Conservation (phyloP, 179 eudicot species). For the Spinacia oleracea region DNA sequence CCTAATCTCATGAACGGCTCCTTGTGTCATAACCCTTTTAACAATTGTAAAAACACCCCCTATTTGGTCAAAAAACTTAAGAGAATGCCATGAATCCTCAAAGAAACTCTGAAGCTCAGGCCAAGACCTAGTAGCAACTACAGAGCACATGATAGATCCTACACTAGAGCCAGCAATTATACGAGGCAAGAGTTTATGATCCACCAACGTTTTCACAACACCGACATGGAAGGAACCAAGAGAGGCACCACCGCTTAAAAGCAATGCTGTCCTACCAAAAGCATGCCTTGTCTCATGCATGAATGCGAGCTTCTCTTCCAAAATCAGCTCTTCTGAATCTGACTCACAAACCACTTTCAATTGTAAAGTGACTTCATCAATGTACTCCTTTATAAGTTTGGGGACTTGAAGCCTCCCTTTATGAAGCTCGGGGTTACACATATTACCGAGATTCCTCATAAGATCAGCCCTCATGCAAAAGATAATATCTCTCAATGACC, state of each 20-base stretch:
- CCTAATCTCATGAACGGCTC: slow-evolving; percentile 90
- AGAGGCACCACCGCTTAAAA: slow-evolving; percentile 95
- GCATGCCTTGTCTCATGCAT: slow-evolving; percentile 98
- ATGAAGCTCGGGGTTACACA: slow-evolving; percentile 95
- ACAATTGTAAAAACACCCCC: slow-evolving; percentile 78
- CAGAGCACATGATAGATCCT: slow-evolving; percentile 85
- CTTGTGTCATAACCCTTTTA: slow-evolving; percentile 70
- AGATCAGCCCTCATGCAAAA: slow-evolving; percentile 93
- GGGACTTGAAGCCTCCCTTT: slow-evolving; percentile 95
- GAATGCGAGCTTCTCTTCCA: slow-evolving; percentile 95
- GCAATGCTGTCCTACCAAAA: slow-evolving; percentile 95
- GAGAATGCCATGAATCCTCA: slow-evolving; percentile 82
- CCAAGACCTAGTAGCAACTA: slow-evolving; percentile 94
- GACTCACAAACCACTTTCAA: slow-evolving; percentile 89
- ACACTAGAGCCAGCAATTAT: slow-evolving; percentile 94
- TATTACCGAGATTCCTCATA: slow-evolving; percentile 85
- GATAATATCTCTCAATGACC: slow-evolving; percentile 74
- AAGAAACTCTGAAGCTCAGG: slow-evolving; percentile 95
- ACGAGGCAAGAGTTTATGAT: slow-evolving; percentile 86
- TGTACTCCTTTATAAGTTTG: slow-evolving; percentile 82
- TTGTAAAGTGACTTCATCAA: slow-evolving; percentile 84
- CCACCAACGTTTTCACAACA: slow-evolving; percentile 88
- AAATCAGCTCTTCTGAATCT: slow-evolving; percentile 73
- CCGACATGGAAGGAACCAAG: slow-evolving; percentile 91
- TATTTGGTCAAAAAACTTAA: slow-evolving; percentile 85